Base-by-base conservation (phyloP, 2,329 filamentous ascomycete genomes). In the Dothiorella sarmentorum region DNA sequence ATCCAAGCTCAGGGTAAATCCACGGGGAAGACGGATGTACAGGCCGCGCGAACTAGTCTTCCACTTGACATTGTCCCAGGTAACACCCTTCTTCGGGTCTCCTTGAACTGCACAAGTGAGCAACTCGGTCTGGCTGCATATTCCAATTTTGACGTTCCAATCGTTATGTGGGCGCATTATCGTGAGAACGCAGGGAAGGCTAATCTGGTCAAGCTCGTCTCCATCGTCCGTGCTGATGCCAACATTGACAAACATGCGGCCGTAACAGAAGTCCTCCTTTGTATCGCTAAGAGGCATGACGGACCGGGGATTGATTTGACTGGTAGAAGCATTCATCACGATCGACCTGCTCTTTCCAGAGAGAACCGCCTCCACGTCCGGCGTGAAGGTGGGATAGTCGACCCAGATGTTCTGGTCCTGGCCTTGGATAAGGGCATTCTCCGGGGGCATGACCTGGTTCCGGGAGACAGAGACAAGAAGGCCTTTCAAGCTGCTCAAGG, bases 1-100 rank as follows among this genome's bases (percentile, higher is more conserved):
- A 62, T 88, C 85, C 17, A 94, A 76, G 18, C 82, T 83, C 40
- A 96, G 75, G 60, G 87, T 76, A 67, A 94, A 93, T 0, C 89
- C 89, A 63, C 90, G 85, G 0, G 89, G 88, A 17, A 96, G 75
- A 61, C 83, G 83, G 35, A 96, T 72, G 18, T 86, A 83, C 59
- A 96, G 79, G 0, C 83, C 81, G 61, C 80, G 82, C 6, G 80
- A 79, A 47, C 88, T 85, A 17, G 86, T 80, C 59, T 86, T 86
- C 91, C 91, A 96, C 40, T 84, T 82, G 4, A 96, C 83, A 69
- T 94, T 88, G 6, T 90, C 84, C 91, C 91, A 96, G 0, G 84
- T 86, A 1, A 89, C 84, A 0, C 89, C 89, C 6, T 79, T 75
- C 63, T 82, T 85, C 65, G 85, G 85, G 66, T 86, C 85, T 24